phyloP scores from a whole-genome alignment of 2,329 filamentous ascomycete genomes.

The Emericellopsis cladophorae region DNA sequence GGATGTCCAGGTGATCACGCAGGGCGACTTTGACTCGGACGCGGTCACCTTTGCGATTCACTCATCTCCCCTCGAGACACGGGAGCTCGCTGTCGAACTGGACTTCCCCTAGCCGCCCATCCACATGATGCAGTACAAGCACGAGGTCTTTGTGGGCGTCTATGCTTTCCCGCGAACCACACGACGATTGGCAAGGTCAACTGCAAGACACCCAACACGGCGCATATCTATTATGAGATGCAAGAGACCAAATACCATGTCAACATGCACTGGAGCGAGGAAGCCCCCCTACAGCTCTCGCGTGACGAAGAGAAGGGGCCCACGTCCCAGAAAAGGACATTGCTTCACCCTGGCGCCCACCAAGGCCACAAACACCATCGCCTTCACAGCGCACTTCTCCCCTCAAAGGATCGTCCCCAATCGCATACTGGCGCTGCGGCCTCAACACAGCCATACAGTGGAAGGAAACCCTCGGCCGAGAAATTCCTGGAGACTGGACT shows the following conservation, averaged over 20 bases:
- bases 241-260: constrained; percentile 23
- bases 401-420: constrained; percentile 12
- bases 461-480: constrained; percentile 32
- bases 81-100: constrained; percentile 21
- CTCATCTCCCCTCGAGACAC: constrained; percentile 17
- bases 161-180: constrained; percentile 25
- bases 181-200: constrained; percentile 14
- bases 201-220: constrained; percentile 6
- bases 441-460: constrained; percentile 39
- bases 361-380: constrained; percentile 3
- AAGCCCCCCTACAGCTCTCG: constrained; percentile 6
- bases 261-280: constrained; percentile 19
- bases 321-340: constrained; percentile 12
- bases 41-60: constrained; percentile 21
- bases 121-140: constrained; percentile 26
- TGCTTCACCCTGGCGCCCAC: constrained; percentile 15
- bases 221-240: constrained; percentile 22
- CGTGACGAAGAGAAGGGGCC: constrained; percentile 11
- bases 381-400: constrained; percentile 21
- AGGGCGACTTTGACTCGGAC: constrained; percentile 24
- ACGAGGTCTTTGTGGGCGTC: constrained; percentile 26
- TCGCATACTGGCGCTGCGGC: constrained; percentile 50
- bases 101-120: constrained; percentile 29
- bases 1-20: constrained; percentile 19
- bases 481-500: constrained; percentile 30